A percentile compares a stretch with the other conserved stretches of the same genome.
These are phyloP conservation scores for Naganishia vishniacii DNA, from an alignment of 768 basidiomycete species.

Conservation along the genomic window DNA sequence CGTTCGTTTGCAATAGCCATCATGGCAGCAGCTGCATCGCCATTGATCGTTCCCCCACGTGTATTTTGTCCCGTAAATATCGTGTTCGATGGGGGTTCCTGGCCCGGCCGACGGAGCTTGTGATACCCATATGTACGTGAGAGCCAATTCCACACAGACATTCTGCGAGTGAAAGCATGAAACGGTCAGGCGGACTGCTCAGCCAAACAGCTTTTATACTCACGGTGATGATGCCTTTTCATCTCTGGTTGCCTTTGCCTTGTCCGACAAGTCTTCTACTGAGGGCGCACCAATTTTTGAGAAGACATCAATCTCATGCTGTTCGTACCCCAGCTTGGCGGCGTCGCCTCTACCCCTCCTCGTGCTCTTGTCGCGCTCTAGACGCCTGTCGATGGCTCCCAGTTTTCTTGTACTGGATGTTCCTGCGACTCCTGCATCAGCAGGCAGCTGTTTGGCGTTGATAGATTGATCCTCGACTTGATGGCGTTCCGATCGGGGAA, in stretches of 20 bases:
- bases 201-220: not conserved
- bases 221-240: conserved; percentile 15
- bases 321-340: conserved; percentile 1
- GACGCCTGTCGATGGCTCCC: not conserved
- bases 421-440: not conserved
- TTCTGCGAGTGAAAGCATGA: not conserved
- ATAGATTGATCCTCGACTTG: conserved; percentile 2
- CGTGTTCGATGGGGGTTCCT: conserved; percentile 15
- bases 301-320: conserved; percentile 18
- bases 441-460: not conserved
- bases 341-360: conserved; percentile 8
- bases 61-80: conserved; percentile 13
- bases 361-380: not conserved
- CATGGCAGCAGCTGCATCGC: conserved; percentile 6
- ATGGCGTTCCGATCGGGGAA: conserved; percentile 19
- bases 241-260: not conserved
- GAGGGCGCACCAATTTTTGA: conserved; percentile 11
- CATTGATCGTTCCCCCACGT: not conserved
- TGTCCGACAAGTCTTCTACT: conserved; percentile 8
- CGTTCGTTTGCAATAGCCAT: conserved; percentile 16
- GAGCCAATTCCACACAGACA: conserved; percentile 17
- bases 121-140: conserved; percentile 16
- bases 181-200: not conserved
- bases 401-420: not conserved
- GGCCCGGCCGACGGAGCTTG: conserved; percentile 3